phyloP scores from a whole-genome alignment of 139 green algal genomes.

The Micromonas pusilla region DNA sequence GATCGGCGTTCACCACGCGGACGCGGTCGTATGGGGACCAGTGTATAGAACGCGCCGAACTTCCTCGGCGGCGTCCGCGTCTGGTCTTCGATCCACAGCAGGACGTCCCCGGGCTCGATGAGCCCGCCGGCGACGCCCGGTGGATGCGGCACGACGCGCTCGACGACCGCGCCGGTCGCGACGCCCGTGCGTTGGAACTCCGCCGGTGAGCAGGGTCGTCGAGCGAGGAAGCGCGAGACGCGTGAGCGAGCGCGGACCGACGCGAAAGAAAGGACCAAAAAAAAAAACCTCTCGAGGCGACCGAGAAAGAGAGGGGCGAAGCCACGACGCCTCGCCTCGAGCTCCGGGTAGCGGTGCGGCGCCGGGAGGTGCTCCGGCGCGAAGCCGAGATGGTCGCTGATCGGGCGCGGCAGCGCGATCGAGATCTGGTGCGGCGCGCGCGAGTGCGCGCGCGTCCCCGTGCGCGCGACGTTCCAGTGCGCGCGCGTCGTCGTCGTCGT shows the following conservation, averaged over 20 bases:
- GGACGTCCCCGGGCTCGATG: background rate
- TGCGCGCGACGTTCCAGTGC: background rate
- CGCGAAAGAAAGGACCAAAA: no score
- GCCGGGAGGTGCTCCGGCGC: background rate
- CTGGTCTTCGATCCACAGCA: background rate
- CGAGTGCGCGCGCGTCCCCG: background rate
- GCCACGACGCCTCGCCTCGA: background rate
- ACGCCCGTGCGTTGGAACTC: no score
- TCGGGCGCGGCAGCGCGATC: background rate
- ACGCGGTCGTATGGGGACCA: no score
- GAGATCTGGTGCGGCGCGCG: background rate
- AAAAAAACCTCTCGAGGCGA: no score
- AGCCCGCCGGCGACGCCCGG: background rate
- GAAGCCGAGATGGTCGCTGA: background rate
- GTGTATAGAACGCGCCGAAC: no score
- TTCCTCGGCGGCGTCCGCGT: background rate
- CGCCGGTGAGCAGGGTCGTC: no score
- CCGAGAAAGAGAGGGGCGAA: no score
- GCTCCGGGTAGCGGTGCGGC: conserved; percentile 4
- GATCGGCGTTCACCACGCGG: no score
- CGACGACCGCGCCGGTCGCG: background rate
- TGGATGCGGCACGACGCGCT: no score
- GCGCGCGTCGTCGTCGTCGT: background rate
- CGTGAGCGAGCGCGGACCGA: no score
- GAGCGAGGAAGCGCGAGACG: no score